A percentile compares a stretch with the other conserved stretches of the same genome.
These are phyloP conservation scores for Alternaria postmessia DNA, from an alignment of 2,329 filamentous ascomycete species.

Conservation along the genomic window DNA sequence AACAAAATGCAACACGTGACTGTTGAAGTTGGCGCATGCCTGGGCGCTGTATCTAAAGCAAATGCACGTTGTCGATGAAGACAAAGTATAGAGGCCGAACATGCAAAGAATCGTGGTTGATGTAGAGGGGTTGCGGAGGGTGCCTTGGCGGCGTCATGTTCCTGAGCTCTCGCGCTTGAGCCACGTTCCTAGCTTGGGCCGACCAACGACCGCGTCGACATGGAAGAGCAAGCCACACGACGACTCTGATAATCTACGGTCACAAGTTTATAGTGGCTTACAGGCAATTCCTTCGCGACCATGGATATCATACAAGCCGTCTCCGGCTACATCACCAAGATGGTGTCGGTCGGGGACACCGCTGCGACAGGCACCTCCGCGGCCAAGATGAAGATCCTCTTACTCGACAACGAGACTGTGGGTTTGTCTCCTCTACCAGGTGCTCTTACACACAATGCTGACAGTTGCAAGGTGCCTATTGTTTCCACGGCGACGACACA, in stretches of 20 bases:
- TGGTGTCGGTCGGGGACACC: constrained; percentile 84
- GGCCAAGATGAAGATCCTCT: constrained; percentile 96
- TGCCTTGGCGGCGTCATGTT: constrained; percentile 6
- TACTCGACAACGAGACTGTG: constrained; percentile 91
- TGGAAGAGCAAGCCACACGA: constrained; percentile 8
- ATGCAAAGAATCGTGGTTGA: not conserved
- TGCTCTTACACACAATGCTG: constrained; percentile 16
- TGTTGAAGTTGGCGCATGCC: not conserved
- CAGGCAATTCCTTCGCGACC: constrained; percentile 6
- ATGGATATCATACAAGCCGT: constrained; percentile 97
- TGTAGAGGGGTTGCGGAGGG: not conserved
- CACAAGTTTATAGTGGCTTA: not conserved
- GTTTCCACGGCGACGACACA: constrained; percentile 96
- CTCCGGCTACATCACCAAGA: constrained; percentile 94
- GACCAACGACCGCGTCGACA: constrained; percentile 14
- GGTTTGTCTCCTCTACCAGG: constrained; percentile 56
- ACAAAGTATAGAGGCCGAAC: not conserved
- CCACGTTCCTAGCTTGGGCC: constrained; percentile 1
- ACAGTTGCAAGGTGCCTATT: constrained; percentile 72
- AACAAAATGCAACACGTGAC: not conserved
- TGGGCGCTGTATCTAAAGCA: not conserved
- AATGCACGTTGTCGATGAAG: not conserved
- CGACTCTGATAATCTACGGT: not conserved
- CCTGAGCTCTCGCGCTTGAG: constrained; percentile 12
- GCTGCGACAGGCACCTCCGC: constrained; percentile 71